A percentile compares a stretch with the other conserved stretches of the same genome.
These are phyloP conservation scores for Amanita muscaria DNA, from an alignment of 768 basidiomycete species.

Conservation along the genomic window DNA sequence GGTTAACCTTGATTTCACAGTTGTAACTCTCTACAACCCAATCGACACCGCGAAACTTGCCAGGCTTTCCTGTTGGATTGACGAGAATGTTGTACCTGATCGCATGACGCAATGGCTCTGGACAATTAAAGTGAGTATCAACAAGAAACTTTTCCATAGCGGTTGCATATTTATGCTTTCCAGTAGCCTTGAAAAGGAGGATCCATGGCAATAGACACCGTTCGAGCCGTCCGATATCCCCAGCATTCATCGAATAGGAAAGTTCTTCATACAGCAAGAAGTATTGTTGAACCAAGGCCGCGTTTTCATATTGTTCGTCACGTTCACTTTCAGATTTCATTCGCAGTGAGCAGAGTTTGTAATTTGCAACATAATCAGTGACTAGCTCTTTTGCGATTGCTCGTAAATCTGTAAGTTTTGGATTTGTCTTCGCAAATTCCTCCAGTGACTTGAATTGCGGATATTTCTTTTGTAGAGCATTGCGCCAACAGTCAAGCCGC, in stretches of 20 bases:
- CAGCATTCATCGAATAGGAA: constrained; percentile 17
- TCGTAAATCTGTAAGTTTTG: constrained; percentile 10
- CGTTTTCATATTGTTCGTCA: constrained; percentile 22
- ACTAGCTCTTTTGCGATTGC: constrained; percentile 14
- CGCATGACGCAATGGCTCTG: not conserved
- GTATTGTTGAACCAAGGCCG: constrained; percentile 15
- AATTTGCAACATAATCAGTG: constrained; percentile 10
- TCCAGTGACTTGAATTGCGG: constrained; percentile 9
- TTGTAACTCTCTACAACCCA: constrained; percentile 29
- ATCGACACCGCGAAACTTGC: constrained; percentile 11
- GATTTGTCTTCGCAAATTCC: constrained; percentile 17
- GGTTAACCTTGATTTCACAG: no score
- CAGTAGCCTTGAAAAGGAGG: no score
- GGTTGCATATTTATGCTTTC: no score
- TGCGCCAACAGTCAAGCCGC: constrained; percentile 19
- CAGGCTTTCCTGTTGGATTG: constrained; percentile 11
- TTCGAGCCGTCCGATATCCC: constrained; percentile 19
- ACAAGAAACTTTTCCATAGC: not conserved
- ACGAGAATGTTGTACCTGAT: constrained; percentile 3
- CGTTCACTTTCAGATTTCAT: not conserved
- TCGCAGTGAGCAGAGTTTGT: not conserved
- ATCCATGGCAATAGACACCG: constrained; percentile 14
- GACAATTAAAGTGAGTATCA: constrained; percentile 2
- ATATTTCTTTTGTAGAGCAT: constrained; percentile 8
- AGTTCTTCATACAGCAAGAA: constrained; percentile 26